A percentile compares a stretch with the other conserved stretches of the same genome.
Evolutionary conservation across 352 stramenopile genomes (phyloP).

Genomic region (Phytophthora parvispora): DNA sequence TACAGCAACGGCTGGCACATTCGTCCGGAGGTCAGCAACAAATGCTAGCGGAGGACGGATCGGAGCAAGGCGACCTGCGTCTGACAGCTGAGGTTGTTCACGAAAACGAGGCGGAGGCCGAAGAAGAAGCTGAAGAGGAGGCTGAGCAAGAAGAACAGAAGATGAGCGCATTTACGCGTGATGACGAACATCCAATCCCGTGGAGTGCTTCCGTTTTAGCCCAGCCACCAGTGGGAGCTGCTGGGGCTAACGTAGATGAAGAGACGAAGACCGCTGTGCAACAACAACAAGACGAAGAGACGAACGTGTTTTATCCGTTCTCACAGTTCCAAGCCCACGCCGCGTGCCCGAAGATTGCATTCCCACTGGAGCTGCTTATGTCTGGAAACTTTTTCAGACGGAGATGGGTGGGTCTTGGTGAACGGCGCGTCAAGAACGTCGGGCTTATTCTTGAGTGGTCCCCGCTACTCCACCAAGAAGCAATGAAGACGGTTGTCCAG

Average conservation of each 20-base stretch:
- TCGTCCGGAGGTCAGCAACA: conserved; percentile 52
- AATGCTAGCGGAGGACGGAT: conserved; percentile 50
- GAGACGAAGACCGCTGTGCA: conserved; percentile 34
- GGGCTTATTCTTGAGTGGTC: conserved; percentile 91
- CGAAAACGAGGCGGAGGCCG: conserved; percentile 90
- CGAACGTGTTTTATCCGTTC: conserved; percentile 85
- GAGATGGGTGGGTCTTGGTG: conserved; percentile 88
- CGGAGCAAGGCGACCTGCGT: conserved; percentile 77
- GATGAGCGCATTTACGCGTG: conserved; percentile 92
- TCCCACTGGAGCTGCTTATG: conserved; percentile 75
- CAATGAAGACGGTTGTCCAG: conserved; percentile 74
- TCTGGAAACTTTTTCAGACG: conserved; percentile 93
- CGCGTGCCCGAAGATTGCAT: conserved; percentile 79
- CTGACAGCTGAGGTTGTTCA: conserved; percentile 91
- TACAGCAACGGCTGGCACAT: conserved; percentile 74
- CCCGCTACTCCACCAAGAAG: conserved; percentile 76
- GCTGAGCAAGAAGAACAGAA: conserved; percentile 93
- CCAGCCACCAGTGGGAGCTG: conserved; percentile 26
- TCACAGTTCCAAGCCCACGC: conserved; percentile 78
- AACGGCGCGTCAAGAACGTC: conserved; percentile 91
- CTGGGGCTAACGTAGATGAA: conserved; percentile 9
- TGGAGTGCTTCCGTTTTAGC: conserved; percentile 72
- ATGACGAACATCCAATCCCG: conserved; percentile 90
- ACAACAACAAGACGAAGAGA: conserved; percentile 52
- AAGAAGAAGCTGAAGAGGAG: conserved; percentile 91